Conservation (phyloP, 139 green algal species). For the Chlamydomonas sphaeroides region DNA sequence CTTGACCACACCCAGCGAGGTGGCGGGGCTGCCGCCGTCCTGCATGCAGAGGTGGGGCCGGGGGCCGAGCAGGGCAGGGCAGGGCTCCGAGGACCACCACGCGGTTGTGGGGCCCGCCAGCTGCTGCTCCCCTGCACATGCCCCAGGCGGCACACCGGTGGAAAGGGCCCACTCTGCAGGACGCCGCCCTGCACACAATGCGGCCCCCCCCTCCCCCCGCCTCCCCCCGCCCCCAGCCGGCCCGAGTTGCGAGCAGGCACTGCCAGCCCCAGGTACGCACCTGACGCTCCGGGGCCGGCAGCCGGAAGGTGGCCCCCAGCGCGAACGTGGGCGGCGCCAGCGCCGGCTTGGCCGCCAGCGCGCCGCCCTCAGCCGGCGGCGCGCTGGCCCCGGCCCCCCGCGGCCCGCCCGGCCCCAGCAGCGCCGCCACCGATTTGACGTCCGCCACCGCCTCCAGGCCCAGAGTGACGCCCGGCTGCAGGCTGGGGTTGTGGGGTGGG, state of each 20-base stretch:
- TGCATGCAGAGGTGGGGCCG: background rate
- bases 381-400: background rate
- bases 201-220: too few species aligned
- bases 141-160: too few species aligned
- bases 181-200: too few species aligned
- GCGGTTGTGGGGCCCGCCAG: background rate
- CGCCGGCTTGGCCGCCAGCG: too few species aligned
- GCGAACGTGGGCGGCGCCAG: background rate
- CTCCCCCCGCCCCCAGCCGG: too few species aligned
- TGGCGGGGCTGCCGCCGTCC: background rate
- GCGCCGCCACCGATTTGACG: background rate
- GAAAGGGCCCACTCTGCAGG: too few species aligned
- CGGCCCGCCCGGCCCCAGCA: background rate
- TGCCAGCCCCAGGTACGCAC: too few species aligned
- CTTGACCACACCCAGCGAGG: background rate
- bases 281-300: too few species aligned
- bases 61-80: background rate
- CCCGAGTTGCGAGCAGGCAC: too few species aligned
- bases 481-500: too few species aligned
- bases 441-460: constrained; percentile 13
- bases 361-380: background rate
- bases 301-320: background rate
- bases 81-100: background rate
- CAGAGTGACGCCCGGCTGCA: constrained; percentile 2
- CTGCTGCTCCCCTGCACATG: too few species aligned